Conservation (phyloP, 768 basidiomycete species). For the Russula ochroleuca region DNA sequence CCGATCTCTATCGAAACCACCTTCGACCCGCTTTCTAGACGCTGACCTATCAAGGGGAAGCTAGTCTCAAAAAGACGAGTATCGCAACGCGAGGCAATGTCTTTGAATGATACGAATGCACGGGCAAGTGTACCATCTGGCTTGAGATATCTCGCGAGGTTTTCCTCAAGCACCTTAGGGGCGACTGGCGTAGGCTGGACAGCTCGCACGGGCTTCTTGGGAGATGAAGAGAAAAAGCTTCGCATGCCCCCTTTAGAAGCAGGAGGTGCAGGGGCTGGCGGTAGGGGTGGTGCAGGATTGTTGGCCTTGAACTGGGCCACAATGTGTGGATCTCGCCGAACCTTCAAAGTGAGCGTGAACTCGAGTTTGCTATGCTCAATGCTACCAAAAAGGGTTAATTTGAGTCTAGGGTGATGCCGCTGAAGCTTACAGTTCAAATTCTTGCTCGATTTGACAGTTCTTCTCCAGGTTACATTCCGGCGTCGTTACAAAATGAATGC, state of each 20-base stretch:
- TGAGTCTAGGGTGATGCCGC: neutral
- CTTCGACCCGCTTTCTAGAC: slow-evolving; percentile 52
- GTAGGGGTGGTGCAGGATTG: slow-evolving; percentile 45
- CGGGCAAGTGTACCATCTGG: slow-evolving; percentile 85
- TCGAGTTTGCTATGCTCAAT: slow-evolving; percentile 94
- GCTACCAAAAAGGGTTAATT: slow-evolving; percentile 36
- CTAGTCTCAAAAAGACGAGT: slow-evolving; percentile 78
- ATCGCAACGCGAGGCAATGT: slow-evolving; percentile 78
- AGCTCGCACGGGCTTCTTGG: slow-evolving; percentile 61
- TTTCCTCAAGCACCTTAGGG: slow-evolving; percentile 53
- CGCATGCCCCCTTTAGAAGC: slow-evolving; percentile 63
- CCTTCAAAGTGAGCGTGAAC: slow-evolving; percentile 85
- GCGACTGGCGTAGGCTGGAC: slow-evolving; percentile 35
- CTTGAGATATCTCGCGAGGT: slow-evolving; percentile 77
- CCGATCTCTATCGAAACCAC: slow-evolving; percentile 70
- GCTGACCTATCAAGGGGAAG: slow-evolving; percentile 77
- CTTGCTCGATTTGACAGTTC: slow-evolving; percentile 72
- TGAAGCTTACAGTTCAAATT: slow-evolving; percentile 77
- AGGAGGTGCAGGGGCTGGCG: slow-evolving; percentile 43
- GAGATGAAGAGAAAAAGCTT: slow-evolving; percentile 70
- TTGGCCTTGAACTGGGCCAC: slow-evolving; percentile 69
- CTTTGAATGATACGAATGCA: slow-evolving; percentile 85
- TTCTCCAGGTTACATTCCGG: slow-evolving; percentile 61
- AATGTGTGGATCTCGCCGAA: slow-evolving; percentile 84
- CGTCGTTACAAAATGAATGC: slow-evolving; percentile 92